Evolutionary conservation across 305 asterid species (phyloP), one percentile per base, ranked within the genome.

Genomic region (Rubia balearica): DNA sequence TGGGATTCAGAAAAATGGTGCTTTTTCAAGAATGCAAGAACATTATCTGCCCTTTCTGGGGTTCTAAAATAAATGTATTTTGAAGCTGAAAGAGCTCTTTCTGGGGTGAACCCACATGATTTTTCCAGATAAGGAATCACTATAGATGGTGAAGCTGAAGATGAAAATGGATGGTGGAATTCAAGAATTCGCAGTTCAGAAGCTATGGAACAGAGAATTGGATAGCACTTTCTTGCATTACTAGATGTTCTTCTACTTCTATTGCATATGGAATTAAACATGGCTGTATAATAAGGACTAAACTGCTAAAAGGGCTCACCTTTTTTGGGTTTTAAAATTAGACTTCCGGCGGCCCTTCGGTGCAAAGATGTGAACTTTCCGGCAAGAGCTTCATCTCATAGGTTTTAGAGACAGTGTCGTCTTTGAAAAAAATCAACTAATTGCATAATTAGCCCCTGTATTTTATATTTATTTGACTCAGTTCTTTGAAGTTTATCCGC

Each of bases 1-100:
- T 84, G 84, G 36, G 73, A 43, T 38, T 60, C 24, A 4, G 77
- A 74, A 61, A 84, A 77, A 3, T 80, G 82, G 17, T 76, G 73
- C 22, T 33, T 63, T 49, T 76, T 70, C 24, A 79, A 73, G 65
- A 81, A 77, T 0, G 71, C 61, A 46, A 76, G 16, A 16, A 84
- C 76, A 5, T 70, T 62, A 6, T 84, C 83, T 0, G 84, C 80
- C 22, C 67, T 76, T 8, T 69, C 75, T 3, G 73, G 45, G 65
- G 69, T 60, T 16, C 60, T 60, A 55, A 78, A 41, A 21, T 67
- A 9, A 21, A 75, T 12, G 45, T 74, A 55, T 43, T 73, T 71
- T 27, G 79, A 77, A 57, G 64, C 75, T 21, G 69, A 63, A 48
- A 78, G 17, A 1, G 81, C 85, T 69, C 65, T 80, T 62, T 78